Evolutionary conservation across 257 asterid genomes (phyloP), one percentile per base, ranked within the genome.

Genomic region (Ligustrum vulgare): DNA sequence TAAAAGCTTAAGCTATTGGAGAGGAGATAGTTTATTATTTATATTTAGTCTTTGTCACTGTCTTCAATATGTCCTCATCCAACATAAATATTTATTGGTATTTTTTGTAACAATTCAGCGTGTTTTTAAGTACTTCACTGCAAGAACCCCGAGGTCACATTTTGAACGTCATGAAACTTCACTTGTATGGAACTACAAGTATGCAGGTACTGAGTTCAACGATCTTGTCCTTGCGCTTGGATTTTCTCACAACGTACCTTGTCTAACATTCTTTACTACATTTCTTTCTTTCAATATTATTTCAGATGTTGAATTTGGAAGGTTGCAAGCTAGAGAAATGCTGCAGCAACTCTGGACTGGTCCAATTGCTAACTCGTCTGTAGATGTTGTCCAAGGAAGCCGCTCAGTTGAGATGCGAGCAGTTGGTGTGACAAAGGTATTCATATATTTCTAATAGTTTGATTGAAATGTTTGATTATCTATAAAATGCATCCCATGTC

Each of bases 291-390:
- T 71, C 16, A 39, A 35, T 63, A 49, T 75, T 25, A 32, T 76
- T 68, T 73, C 80, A 93, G 98, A 93, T 84, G 79, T 89, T 74
- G 98, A 93, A 83, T 93, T 95, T 75, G 99, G 98, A 87, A 90
- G 97, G 77, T 69, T 95, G 87, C 99, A 95, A 89, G 99, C 99
- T 69, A 91, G 98, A 84, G 99, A 95, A 77, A 92, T 95, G 99
- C 86, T 95, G 74, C 99, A 95, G 87, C 99, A 95, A 88, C 97
- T 95, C 3, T 95, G 98, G 97, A 91, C 99, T 7, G 99, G 99
- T 77, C 99, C 98, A 12, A 89, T 93, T 80, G 91, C 98, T 15
- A 95, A 92, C 83, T 89, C 99, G 31, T 92, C 98, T n/a, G 93
- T 95, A 71, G 98, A 95, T 77, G 97, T 95, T 71, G 97, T 90